Percentiles rank a stretch among this genome's conserved stretches.
phyloP scores from a whole-genome alignment of 176 grass and related monocot genomes.

The Stipa capillata region DNA sequence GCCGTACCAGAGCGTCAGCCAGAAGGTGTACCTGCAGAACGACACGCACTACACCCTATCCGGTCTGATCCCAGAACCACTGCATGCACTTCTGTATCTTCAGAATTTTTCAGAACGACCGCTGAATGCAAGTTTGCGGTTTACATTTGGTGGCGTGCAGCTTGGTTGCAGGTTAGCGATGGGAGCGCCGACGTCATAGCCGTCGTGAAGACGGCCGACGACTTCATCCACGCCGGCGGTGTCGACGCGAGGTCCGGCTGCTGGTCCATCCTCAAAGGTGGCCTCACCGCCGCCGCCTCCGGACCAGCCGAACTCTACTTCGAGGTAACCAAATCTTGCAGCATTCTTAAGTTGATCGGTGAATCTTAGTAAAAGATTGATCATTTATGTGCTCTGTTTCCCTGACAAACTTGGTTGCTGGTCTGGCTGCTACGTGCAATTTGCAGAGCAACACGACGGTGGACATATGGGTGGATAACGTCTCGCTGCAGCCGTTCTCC shows the following conservation, averaged over 20 bases:
- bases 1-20: conserved; percentile 62
- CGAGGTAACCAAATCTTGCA: conserved; percentile 30
- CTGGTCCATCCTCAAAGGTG: conserved; percentile 92
- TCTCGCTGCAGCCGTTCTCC: conserved; percentile 77
- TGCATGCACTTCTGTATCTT: background rate
- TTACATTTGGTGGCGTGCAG: conserved; percentile 13
- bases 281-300: conserved; percentile 52
- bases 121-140: background rate
- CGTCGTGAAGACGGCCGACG: conserved; percentile 51
- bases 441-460: conserved; percentile 56
- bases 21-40: conserved; percentile 67
- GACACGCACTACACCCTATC: conserved; percentile 73
- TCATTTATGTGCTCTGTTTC: conserved; percentile 1
- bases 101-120: background rate
- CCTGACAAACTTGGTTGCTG: background rate
- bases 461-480: conserved; percentile 78
- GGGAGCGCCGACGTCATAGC: conserved; percentile 44
- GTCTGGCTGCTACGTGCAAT: background rate
- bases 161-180: conserved; percentile 60
- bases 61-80: conserved; percentile 10
- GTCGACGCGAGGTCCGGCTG: conserved; percentile 55
- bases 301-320: conserved; percentile 64
- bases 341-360: background rate
- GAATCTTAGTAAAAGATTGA: background rate
- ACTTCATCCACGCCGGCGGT: conserved; percentile 47